Conservation (phyloP, 176 grass and related monocot species). For the Leersia perrieri region DNA sequence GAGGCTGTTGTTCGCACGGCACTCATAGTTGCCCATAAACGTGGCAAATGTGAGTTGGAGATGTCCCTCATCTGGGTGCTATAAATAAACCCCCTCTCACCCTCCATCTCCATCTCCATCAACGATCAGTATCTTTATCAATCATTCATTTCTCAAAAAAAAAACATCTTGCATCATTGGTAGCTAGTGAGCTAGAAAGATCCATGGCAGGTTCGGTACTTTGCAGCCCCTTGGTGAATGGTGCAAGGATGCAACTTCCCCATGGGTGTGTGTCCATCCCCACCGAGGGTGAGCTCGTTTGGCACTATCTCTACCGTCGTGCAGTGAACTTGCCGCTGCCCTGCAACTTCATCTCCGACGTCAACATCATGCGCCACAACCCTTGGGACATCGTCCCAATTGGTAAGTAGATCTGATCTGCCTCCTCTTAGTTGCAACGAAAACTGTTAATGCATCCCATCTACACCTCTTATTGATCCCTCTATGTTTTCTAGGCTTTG, state of each 20-base stretch:
- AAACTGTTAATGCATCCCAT: no score
- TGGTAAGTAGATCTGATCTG: neutral
- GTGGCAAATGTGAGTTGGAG: neutral
- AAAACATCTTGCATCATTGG: no score
- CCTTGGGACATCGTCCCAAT: slow-evolving; percentile 45
- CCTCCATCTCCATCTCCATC: no score
- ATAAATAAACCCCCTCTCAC: no score
- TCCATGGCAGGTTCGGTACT: neutral
- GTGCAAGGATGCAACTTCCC: no score
- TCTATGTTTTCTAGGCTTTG: no score
- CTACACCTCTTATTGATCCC: no score
- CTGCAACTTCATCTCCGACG: neutral
- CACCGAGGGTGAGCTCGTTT: neutral
- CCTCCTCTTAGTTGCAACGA: no score
- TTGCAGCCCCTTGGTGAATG: neutral
- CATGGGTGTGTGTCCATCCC: neutral
- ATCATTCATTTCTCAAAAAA: no score
- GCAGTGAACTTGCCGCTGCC: neutral
- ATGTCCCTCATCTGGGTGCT: neutral
- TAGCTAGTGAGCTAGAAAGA: neutral
- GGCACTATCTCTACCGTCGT: neutral
- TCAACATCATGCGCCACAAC: slow-evolving; percentile 6
- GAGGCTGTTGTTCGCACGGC: no score
- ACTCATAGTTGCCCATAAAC: neutral
- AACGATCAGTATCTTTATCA: no score